These are phyloP conservation scores for Capsicum baccatum DNA, from an alignment of 257 asterid species.

Conservation along the genomic window DNA sequence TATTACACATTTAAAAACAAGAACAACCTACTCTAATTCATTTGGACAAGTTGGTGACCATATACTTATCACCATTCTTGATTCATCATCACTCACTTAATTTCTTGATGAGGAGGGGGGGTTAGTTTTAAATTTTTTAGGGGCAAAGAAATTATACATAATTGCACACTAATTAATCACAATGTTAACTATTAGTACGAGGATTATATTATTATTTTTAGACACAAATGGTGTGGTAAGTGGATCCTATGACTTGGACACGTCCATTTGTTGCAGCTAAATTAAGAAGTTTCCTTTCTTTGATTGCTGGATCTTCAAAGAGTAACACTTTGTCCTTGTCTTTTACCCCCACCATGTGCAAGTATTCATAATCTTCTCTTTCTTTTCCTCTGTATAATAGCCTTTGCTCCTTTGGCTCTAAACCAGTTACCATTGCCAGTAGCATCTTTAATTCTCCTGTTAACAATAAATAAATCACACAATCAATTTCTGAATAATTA, in stretches of 20 bases:
- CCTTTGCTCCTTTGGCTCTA: conserved; percentile 77
- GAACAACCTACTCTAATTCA: conserved; percentile 28
- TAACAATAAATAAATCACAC: background rate
- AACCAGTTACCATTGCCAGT: conserved; percentile 59
- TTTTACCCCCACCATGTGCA: conserved; percentile 86
- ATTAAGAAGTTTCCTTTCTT: conserved; percentile 46
- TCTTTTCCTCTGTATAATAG: conserved; percentile 81
- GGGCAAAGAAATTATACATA: background rate
- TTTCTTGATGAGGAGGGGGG: conserved; percentile 27
- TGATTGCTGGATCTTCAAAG: conserved; percentile 80
- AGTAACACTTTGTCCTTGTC: conserved; percentile 77
- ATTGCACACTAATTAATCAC: background rate
- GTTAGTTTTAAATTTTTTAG: background rate
- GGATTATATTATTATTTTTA: conserved; percentile 28
- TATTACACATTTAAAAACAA: conserved; percentile 6
- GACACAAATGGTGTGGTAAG: conserved; percentile 63
- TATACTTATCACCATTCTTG: conserved; percentile 35
- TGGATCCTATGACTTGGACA: conserved; percentile 41
- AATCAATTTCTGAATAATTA: background rate
- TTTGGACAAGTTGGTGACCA: conserved; percentile 38
- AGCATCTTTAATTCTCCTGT: conserved; percentile 71
- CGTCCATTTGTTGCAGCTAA: conserved; percentile 30
- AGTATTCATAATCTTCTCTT: conserved; percentile 69
- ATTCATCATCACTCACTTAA: conserved; percentile 18
- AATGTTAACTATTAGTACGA: background rate